Base-by-base conservation (phyloP, 1,284 basidiomycete genomes). In the Ceratobasidium sp. region DNA sequence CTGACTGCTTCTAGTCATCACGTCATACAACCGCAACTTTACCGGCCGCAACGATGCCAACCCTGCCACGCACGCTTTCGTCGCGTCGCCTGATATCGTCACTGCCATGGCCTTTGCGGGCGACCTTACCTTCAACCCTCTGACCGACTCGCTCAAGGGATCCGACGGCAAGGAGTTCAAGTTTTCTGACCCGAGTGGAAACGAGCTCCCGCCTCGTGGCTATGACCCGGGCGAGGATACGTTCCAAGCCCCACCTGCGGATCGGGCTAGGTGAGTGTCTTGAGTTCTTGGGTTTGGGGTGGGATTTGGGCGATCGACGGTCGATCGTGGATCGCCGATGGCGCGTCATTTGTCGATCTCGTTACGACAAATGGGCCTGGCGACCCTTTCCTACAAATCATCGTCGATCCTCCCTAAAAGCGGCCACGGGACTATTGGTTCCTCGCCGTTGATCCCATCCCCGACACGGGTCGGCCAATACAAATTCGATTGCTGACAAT, bases 11-110 rank as follows among this genome's bases (percentile, higher is more conserved):
- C 22, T 57, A 91, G 89, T 98, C 84, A 94, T 98, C 82, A 97
- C 96, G 65, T 98, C 96, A 29, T 99, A 99, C 89, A 99, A 99
- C 90, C 95, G 97, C 82, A 99, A 99, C 91, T 99, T 99, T 85
- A 98, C 96, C 75, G 96, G 95, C 72, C 94, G 96, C 80, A 99
- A 99, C 82, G 97, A 99, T 78, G 96, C 96, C 76, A 99, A 99
- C 87, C 95, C 96, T 40, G 95, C 94, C 73, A 99, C 97, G 57
- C 96, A 98, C 82, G 95, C 96, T 68, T 99, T 99, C 78, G 96
- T 99, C 77, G 93, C 97, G 68, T 98, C 96, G 69, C 96, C 97
- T 68, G 97, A 98, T 79, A 83, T 99, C 77, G 96, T 98, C 78
- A 99, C 97, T 75, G 96, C 97, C 73, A 90, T 99, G 86, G 89